A percentile compares a stretch with the other conserved stretches of the same genome.
phyloP scores from a whole-genome alignment of 2,329 filamentous ascomycete species.

The Hypomyces perniciosus region DNA sequence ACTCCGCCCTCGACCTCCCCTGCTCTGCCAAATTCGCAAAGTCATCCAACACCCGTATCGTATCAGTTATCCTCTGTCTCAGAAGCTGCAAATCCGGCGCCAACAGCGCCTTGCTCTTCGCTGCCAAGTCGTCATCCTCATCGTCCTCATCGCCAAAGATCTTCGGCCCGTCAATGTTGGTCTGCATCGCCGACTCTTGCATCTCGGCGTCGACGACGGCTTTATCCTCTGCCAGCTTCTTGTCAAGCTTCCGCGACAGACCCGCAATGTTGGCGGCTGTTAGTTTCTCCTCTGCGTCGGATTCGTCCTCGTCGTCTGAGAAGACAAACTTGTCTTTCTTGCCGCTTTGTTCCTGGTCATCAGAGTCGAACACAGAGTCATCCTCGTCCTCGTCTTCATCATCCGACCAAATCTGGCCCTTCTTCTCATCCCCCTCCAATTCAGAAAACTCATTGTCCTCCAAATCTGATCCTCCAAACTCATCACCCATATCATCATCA shows the following conservation, averaged over 20 bases:
- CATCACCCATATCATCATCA: conserved; percentile 36
- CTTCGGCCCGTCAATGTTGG: conserved; percentile 78
- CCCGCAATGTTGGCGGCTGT: conserved; percentile 96
- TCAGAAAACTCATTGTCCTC: conserved; percentile 33
- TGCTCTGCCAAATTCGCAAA: conserved; percentile 76
- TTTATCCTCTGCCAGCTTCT: conserved; percentile 68
- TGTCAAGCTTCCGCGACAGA: conserved; percentile 77
- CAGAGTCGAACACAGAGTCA: conserved; percentile 65
- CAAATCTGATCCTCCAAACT: conserved; percentile 42
- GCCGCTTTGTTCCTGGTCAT: conserved; percentile 46
- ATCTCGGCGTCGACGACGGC: conserved; percentile 81
- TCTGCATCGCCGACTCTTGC: conserved; percentile 79
- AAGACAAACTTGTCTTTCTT: conserved; percentile 63
- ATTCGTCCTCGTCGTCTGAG: conserved; percentile 89
- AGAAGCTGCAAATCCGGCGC: conserved; percentile 88
- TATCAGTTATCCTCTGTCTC: conserved; percentile 84
- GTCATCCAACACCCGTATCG: conserved; percentile 83
- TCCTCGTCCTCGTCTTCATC: conserved; percentile 31
- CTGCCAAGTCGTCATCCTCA: conserved; percentile 54
- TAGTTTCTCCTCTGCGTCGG: conserved; percentile 80
- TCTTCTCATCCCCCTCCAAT: conserved; percentile 2
- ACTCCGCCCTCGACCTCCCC: conserved; percentile 78
- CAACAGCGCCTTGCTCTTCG: conserved; percentile 58
- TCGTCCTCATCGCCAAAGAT: conserved; percentile 51
- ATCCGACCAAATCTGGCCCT: conserved; percentile 24